Conservation (phyloP, 164 flowering plant species). For the Taxillus chinensis region DNA sequence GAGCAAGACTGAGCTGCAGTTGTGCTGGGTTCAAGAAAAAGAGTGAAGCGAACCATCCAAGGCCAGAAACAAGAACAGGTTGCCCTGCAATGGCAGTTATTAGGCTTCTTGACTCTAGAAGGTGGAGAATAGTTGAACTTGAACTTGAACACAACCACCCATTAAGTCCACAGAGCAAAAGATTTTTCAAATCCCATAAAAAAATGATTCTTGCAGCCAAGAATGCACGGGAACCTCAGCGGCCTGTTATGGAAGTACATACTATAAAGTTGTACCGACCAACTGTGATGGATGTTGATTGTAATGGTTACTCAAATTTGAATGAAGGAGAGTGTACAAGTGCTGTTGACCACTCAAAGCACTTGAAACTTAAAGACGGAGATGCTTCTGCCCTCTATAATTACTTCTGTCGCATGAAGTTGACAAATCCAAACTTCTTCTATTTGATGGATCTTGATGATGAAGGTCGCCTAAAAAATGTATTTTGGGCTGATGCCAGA, state of each 20-base stretch:
- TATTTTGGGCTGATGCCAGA: conserved; percentile 43
- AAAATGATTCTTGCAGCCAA: conserved; percentile 28
- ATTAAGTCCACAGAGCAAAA: conserved; percentile 24
- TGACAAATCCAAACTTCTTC: conserved; percentile 32
- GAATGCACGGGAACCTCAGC: conserved; percentile 15
- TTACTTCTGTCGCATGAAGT: conserved; percentile 35
- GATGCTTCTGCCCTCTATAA: conserved; percentile 32
- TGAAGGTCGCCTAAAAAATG: conserved; percentile 29
- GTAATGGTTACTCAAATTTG: conserved; percentile 11
- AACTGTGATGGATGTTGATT: conserved; percentile 14
- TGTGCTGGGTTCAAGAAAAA: conserved; percentile 47
- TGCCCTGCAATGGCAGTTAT: conserved; percentile 42
- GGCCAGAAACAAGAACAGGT: conserved; percentile 47
- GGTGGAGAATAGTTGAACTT: conserved; percentile 41
- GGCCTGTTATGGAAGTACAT: conserved; percentile 23
- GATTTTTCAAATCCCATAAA: conserved; percentile 36
- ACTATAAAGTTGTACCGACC: conserved; percentile 28
- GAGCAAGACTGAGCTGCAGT: conserved; percentile 43
- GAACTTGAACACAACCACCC: conserved; percentile 39
- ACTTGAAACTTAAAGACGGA: conserved; percentile 33
- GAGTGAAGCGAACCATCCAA: conserved; percentile 32
- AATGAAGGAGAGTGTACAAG: conserved; percentile 13
- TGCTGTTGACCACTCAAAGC: conserved; percentile 24
- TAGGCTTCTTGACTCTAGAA: conserved; percentile 26
- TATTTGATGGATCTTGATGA: conserved; percentile 36